Evolutionary conservation across 1,284 basidiomycete species (phyloP).

Genomic region (Grifola frondosa): DNA sequence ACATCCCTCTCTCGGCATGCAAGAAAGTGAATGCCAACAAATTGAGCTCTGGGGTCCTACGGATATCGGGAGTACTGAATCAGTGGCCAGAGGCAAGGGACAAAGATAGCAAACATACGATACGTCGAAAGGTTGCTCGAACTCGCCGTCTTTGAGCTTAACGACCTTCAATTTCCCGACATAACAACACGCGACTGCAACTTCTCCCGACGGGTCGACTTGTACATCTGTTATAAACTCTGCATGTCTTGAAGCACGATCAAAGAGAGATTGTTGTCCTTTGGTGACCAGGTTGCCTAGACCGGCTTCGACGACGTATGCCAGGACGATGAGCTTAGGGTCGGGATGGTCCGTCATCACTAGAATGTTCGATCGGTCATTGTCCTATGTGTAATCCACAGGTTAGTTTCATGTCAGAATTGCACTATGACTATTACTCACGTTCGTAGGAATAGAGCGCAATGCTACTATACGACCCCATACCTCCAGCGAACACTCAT

Average conservation of each 20-base stretch:
- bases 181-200: slow-evolving; percentile 67
- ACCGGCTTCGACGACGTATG: slow-evolving; percentile 42
- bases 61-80: neutral
- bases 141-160: slow-evolving; percentile 48
- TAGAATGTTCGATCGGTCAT: slow-evolving; percentile 50
- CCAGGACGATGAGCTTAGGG: slow-evolving; percentile 62
- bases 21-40: slow-evolving; percentile 72
- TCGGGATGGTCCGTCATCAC: slow-evolving; percentile 73
- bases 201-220: slow-evolving; percentile 57
- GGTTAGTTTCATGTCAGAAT: slow-evolving; percentile 1
- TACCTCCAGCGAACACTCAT: slow-evolving; percentile 57
- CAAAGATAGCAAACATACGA: slow-evolving; percentile 45
- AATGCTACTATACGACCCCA: slow-evolving; percentile 65
- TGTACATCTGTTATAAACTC: slow-evolving; percentile 69
- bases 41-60: slow-evolving; percentile 74
- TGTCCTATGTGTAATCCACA: slow-evolving; percentile 34
- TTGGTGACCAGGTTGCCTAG: slow-evolving; percentile 38
- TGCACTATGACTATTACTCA: slow-evolving; percentile 31
- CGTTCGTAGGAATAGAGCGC: slow-evolving; percentile 51
- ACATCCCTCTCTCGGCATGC: slow-evolving; percentile 41
- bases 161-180: slow-evolving; percentile 67
- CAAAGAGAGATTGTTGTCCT: slow-evolving; percentile 50
- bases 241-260: slow-evolving; percentile 53
- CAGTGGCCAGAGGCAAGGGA: neutral
- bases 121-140: slow-evolving; percentile 59